phyloP scores from a whole-genome alignment of 768 basidiomycete species.

The Boletus sp. region DNA sequence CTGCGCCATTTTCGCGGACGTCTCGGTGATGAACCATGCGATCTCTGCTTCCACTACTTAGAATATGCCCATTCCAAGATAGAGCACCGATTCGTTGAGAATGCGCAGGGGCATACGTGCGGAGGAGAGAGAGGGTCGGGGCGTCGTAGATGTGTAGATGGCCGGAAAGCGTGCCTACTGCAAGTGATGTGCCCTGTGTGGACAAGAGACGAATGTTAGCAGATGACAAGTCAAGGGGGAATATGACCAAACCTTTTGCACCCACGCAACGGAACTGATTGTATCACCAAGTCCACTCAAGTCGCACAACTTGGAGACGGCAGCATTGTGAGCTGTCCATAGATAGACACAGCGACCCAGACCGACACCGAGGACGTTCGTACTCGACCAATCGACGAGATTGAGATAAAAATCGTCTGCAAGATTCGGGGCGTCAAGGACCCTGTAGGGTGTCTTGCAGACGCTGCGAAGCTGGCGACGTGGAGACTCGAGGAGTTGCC shows the following conservation, averaged over 20 bases:
- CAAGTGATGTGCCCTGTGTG: constrained; percentile 73
- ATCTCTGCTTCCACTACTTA: constrained; percentile 91
- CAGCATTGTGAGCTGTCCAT: constrained; percentile 93
- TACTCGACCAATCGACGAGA: constrained; percentile 94
- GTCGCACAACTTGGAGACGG: constrained; percentile 90
- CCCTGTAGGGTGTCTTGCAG: constrained; percentile 94
- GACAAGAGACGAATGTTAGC: not conserved
- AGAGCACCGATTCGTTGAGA: constrained; percentile 87
- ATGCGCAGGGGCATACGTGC: constrained; percentile 85
- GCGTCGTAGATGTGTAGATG: constrained; percentile 94
- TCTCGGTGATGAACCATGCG: constrained; percentile 90
- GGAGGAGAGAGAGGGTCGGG: constrained; percentile 62
- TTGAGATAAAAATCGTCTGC: constrained; percentile 99
- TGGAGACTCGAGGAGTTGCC: constrained; percentile 80
- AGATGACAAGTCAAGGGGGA: not conserved
- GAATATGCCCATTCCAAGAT: constrained; percentile 87
- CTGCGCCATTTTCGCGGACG: constrained; percentile 60
- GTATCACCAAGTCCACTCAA: constrained; percentile 60
- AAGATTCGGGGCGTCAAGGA: constrained; percentile 94
- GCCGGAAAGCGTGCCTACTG: constrained; percentile 89
- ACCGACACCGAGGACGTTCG: constrained; percentile 92
- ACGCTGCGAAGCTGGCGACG: constrained; percentile 77
- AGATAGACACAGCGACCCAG: constrained; percentile 91
- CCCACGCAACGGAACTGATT: constrained; percentile 90
- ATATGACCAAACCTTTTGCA: constrained; percentile 54